A percentile compares a stretch with the other conserved stretches of the same genome.
Conservation (phyloP, 169 alveolate species). For the Plasmodium coatneyi region DNA sequence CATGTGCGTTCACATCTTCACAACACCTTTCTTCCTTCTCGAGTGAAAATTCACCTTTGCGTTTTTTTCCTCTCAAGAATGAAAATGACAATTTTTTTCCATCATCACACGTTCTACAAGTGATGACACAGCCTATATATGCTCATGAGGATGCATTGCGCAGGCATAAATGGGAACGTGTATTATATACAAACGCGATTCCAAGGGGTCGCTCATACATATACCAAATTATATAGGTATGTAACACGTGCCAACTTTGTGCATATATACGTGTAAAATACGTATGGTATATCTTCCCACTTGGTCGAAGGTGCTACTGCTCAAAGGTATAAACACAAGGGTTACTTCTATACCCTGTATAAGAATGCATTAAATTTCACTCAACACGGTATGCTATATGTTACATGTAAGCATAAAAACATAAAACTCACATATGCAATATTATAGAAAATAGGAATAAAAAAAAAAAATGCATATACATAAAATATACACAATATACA, state of each 20-base stretch:
- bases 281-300: neutral
- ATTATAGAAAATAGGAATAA: neutral
- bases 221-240: neutral
- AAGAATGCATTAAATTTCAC: neutral
- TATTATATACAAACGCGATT: neutral
- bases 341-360: neutral
- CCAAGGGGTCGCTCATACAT: neutral
- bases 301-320: neutral
- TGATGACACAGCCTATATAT: neutral
- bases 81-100: constrained; percentile 14
- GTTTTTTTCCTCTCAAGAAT: constrained; percentile 30
- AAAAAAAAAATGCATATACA: neutral
- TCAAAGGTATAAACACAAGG: neutral
- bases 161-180: neutral
- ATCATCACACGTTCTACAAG: constrained; percentile 40
- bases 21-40: constrained; percentile 1
- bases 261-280: neutral
- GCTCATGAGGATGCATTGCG: neutral
- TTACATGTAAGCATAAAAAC: neutral
- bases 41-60: constrained; percentile 13
- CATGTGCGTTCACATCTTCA: neutral
- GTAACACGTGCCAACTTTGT: neutral
- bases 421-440: neutral
- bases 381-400: neutral
- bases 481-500: neutral